A percentile compares a stretch with the other conserved stretches of the same genome.
Conservation (phyloP, 177 flowering plant species). For the Vitis hybrid region DNA sequence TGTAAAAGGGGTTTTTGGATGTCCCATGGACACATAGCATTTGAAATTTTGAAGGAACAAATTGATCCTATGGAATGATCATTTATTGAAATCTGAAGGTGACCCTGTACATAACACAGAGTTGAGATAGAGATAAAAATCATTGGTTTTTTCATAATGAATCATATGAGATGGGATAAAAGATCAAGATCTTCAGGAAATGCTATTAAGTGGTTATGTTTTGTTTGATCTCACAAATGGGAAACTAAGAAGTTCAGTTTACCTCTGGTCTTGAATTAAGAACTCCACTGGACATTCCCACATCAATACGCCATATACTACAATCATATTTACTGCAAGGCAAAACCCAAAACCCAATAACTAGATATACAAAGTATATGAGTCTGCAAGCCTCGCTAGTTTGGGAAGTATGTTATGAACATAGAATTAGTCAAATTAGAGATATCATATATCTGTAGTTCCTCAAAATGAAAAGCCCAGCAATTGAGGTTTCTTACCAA, state of each 20-base stretch:
- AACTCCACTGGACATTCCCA: conserved; percentile 97
- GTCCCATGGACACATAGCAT: too few species aligned
- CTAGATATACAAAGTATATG: not conserved
- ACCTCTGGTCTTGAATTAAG: conserved; percentile 91
- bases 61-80: too few species aligned
- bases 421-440: not conserved
- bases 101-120: too few species aligned
- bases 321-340: conserved; percentile 66
- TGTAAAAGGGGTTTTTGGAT: too few species aligned
- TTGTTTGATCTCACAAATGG: not conserved
- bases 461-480: not conserved
- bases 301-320: conserved; percentile 88
- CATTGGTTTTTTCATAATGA: too few species aligned
- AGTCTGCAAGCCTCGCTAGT: not conserved
- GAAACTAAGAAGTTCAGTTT: conserved; percentile 6
- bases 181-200: too few species aligned
- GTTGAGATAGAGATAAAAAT: too few species aligned
- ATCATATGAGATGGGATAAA: too few species aligned
- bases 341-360: conserved; percentile 2
- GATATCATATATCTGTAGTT: not conserved
- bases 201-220: too few species aligned
- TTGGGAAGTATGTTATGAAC: not conserved
- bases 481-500: conserved; percentile 44
- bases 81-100: too few species aligned
- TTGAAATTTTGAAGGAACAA: too few species aligned